These are phyloP conservation scores for Ogataea trehaloabstinens DNA, from an alignment of 805 yeast genomes.

Conservation along the genomic window DNA sequence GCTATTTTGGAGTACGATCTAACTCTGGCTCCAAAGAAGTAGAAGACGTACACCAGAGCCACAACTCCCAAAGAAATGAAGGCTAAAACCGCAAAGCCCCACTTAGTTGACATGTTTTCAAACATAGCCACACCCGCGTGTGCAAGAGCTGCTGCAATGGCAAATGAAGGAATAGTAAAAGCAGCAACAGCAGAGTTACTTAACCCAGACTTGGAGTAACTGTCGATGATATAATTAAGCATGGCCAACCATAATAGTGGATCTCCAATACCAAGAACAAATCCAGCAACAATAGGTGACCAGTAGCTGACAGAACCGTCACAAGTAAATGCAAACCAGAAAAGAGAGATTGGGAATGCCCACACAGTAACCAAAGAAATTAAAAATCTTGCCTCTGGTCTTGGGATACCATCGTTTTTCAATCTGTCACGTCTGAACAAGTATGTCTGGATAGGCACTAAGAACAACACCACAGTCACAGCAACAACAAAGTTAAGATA, in stretches of 20 bases:
- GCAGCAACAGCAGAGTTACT: slow-evolving; percentile 37
- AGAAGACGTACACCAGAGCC: slow-evolving; percentile 32
- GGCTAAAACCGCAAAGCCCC: slow-evolving; percentile 35
- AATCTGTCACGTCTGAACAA: slow-evolving; percentile 29
- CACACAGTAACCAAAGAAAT: slow-evolving; percentile 33
- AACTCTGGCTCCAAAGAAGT: slow-evolving; percentile 32
- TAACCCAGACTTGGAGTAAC: slow-evolving; percentile 33
- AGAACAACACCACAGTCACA: slow-evolving; percentile 26
- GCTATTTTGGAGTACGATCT: slow-evolving; percentile 32
- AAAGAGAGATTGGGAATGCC: slow-evolving; percentile 36
- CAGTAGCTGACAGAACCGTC: slow-evolving; percentile 32
- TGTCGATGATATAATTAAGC: slow-evolving; percentile 35
- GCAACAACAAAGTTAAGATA: slow-evolving; percentile 36
- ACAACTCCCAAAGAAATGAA: slow-evolving; percentile 34
- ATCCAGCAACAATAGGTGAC: slow-evolving; percentile 36
- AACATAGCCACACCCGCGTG: slow-evolving; percentile 41
- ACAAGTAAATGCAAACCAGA: slow-evolving; percentile 36
- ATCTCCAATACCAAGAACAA: slow-evolving; percentile 31
- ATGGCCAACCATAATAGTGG: slow-evolving; percentile 36
- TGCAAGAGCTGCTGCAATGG: slow-evolving; percentile 34
- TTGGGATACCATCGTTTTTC: slow-evolving; percentile 32
- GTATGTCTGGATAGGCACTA: slow-evolving; percentile 33
- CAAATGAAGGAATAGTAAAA: slow-evolving; percentile 36
- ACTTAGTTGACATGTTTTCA: slow-evolving; percentile 33
- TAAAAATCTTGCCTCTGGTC: slow-evolving; percentile 36